Base-by-base conservation (phyloP, 371 early-diverging fungal species). In the Funneliformis caledonium region DNA sequence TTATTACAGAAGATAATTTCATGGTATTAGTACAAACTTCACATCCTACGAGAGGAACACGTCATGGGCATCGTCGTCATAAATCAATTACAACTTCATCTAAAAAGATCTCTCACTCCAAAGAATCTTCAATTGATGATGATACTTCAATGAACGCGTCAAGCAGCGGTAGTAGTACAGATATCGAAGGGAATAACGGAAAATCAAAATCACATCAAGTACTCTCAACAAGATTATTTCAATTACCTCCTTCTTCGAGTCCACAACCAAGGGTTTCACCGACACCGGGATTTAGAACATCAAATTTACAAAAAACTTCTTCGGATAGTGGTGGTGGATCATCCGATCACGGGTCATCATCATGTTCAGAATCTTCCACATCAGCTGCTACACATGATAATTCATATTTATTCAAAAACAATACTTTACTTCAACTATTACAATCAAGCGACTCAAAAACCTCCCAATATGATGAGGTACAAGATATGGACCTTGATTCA, bases 401-500 rank as follows among this genome's bases (percentile, higher is more conserved):
- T 42, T 42, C 45, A 42, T 70, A 70, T 70, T 22, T 43, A 42
- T 43, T 70, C 16, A 70, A 45, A n/a, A 70, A 70, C n/a, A 70
- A 45, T 70, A 70, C 72, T 42, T 42, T 70, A 42, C 72, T 70
- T 14, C 42, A 33, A 45, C n/a, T 70, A 42, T 70, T 43, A n/a
- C 14, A n/a, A n/a, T 42, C 33, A 6, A 33, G 33, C 14, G 16
- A 43, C 16, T 14, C 12, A 70, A 42, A 33, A 70, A 43, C 47
- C 3, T 47, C 72, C 0, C 42, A 33, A 22, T 12, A 70, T 42
- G 72, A 70, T 45, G 72, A 70, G 19, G n/a, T 70, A 11, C 72
- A 70, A 45, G 72, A 70, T 43, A 70, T 70, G 72, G 72, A 70
- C 16, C 72, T 70, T 43, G 72, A 70, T 19, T 70, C 72, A 1